Conservation (phyloP, 2,329 filamentous ascomycete genomes). For the Sporothrix humicola region DNA sequence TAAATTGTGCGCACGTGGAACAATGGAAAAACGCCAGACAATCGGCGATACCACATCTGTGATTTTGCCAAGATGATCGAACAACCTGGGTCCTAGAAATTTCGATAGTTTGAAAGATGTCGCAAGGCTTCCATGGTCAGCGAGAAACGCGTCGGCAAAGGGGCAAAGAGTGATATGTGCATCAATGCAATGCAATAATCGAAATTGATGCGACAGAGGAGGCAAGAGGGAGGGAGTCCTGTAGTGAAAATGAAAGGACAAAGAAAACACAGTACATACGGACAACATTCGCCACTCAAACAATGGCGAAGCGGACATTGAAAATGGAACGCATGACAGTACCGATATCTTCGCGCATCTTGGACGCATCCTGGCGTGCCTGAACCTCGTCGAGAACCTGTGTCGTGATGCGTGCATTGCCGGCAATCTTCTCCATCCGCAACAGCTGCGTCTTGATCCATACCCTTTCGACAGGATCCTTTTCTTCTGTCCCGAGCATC, state of each 20-base stretch:
- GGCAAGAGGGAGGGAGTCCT: too few relatives aligned
- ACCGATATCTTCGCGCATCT: slow-evolving; percentile 52
- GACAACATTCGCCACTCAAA: slow-evolving; percentile 43
- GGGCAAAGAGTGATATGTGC: too few relatives aligned
- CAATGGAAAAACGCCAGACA: background rate
- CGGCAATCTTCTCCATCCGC: slow-evolving; percentile 53
- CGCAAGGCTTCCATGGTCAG: too few relatives aligned
- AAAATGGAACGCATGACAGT: slow-evolving; percentile 57
- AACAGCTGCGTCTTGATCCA: slow-evolving; percentile 60
- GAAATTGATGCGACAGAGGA: too few relatives aligned
- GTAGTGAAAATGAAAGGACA: background rate
- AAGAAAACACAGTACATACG: background rate
- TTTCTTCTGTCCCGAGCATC: slow-evolving; percentile 61
- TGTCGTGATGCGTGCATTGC: slow-evolving; percentile 53
- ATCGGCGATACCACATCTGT: background rate
- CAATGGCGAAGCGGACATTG: slow-evolving; percentile 59
- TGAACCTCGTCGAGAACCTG: slow-evolving; percentile 55
- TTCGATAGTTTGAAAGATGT: background rate
- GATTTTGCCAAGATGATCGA: background rate
- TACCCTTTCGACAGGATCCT: slow-evolving; percentile 52
- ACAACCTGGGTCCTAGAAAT: background rate
- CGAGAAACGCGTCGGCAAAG: too few relatives aligned
- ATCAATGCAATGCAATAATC: too few relatives aligned
- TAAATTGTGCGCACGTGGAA: background rate
- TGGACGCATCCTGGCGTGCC: slow-evolving; percentile 50